phyloP scores from a whole-genome alignment of 768 basidiomycete genomes.

The Coprinopsis sp. region DNA sequence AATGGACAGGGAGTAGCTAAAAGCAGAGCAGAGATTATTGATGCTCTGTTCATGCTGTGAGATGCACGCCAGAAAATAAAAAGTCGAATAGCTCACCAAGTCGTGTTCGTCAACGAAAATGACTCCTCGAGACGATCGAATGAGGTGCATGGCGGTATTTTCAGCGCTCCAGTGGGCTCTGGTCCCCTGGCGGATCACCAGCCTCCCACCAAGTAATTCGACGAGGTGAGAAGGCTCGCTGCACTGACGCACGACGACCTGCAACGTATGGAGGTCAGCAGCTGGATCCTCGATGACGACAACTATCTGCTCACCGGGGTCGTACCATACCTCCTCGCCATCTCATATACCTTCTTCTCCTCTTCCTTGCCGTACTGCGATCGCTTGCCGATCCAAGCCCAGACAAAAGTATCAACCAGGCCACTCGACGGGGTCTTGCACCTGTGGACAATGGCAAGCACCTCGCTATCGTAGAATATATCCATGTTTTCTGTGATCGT shows the following conservation, averaged over 20 bases:
- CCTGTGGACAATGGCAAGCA: slow-evolving; percentile 64
- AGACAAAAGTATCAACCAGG: slow-evolving; percentile 64
- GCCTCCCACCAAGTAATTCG: slow-evolving; percentile 56
- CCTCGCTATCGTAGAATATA: slow-evolving; percentile 72
- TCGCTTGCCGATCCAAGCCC: slow-evolving; percentile 70
- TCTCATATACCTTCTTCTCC: slow-evolving; percentile 60
- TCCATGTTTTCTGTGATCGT: slow-evolving; percentile 40
- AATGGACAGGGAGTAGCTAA: slow-evolving; percentile 72
- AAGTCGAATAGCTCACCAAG: slow-evolving; percentile 39
- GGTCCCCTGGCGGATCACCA: slow-evolving; percentile 75
- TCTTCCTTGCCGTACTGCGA: slow-evolving; percentile 54
- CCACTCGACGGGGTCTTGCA: slow-evolving; percentile 61
- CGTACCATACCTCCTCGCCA: slow-evolving; percentile 72
- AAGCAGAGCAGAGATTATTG: slow-evolving; percentile 77
- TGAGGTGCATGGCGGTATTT: slow-evolving; percentile 78
- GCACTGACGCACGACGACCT: slow-evolving; percentile 51
- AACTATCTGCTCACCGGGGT: slow-evolving; percentile 39
- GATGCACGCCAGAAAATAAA: neutral
- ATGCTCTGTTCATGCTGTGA: slow-evolving; percentile 36
- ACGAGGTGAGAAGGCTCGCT: slow-evolving; percentile 64
- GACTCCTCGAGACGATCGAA: slow-evolving; percentile 47
- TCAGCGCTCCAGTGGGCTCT: slow-evolving; percentile 73
- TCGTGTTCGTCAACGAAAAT: slow-evolving; percentile 70
- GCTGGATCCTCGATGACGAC: neutral
- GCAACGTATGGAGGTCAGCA: neutral